Conservation (phyloP, 75 land plant species). For the Pinus albicaulis region DNA sequence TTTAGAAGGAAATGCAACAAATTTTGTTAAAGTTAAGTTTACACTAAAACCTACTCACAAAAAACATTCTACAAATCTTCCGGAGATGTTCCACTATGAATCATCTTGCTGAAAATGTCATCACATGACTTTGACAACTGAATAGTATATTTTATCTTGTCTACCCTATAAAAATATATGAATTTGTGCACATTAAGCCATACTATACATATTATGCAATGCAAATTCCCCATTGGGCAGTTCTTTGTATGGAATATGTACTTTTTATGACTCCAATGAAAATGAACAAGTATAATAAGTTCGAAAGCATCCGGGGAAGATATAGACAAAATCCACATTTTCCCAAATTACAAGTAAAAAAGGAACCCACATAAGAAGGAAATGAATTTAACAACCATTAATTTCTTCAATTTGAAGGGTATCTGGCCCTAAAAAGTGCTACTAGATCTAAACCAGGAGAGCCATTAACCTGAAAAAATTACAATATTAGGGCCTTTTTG, state of each 20-base stretch:
- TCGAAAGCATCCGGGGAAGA: neutral
- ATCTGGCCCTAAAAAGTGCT: neutral
- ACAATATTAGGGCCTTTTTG: neutral
- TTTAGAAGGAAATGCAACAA: no score
- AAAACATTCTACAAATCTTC: constrained; percentile 84
- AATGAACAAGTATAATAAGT: no score
- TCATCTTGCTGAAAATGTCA: no score
- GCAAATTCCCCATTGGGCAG: neutral
- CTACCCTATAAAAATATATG: constrained; percentile 42
- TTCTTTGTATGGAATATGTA: neutral
- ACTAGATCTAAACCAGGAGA: no score
- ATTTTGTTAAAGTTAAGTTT: neutral
- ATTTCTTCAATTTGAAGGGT: neutral
- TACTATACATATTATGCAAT: neutral
- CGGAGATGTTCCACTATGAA: constrained; percentile 75
- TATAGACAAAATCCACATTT: neutral
- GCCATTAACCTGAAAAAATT: neutral
- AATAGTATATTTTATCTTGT: constrained; percentile 37
- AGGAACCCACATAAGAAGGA: no score
- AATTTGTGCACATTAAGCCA: neutral
- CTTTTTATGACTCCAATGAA: neutral
- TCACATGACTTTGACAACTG: no score
- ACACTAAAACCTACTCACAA: constrained; percentile 68
- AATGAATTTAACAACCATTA: neutral
- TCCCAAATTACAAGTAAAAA: neutral